Conservation (phyloP, 139 green algal genomes). For the Volvox reticuliferus region DNA sequence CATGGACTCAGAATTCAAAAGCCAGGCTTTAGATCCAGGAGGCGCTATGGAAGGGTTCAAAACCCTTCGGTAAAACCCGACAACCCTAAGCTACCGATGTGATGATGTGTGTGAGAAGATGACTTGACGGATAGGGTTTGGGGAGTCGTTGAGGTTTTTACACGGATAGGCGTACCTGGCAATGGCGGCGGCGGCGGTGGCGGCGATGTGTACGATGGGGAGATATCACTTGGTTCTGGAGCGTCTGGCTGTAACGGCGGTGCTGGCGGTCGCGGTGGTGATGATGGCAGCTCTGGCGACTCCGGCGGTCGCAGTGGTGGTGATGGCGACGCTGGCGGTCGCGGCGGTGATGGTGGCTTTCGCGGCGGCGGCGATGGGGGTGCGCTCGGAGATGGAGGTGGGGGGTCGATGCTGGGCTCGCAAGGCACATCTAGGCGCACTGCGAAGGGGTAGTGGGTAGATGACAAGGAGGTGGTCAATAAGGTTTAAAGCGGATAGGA, state of each 20-base stretch:
- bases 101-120: too few species aligned
- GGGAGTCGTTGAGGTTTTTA: too few species aligned
- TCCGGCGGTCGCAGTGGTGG: background rate
- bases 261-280: background rate
- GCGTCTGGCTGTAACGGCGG: background rate
- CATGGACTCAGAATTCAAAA: too few species aligned
- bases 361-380: too few species aligned
- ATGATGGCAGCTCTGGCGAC: background rate
- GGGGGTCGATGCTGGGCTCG: background rate
- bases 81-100: too few species aligned
- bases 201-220: background rate
- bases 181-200: background rate
- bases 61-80: too few species aligned
- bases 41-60: too few species aligned
- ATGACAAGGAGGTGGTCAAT: background rate
- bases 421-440: background rate
- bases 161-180: background rate
- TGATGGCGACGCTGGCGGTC: too few species aligned
- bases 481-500: background rate
- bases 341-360: background rate
- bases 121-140: background rate
- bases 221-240: background rate
- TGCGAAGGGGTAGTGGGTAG: background rate
- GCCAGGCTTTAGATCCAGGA: too few species aligned
- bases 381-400: background rate